A percentile compares a stretch with the other conserved stretches of the same genome.
Conservation (phyloP, 1,284 basidiomycete species). For the Mycena citricolor region DNA sequence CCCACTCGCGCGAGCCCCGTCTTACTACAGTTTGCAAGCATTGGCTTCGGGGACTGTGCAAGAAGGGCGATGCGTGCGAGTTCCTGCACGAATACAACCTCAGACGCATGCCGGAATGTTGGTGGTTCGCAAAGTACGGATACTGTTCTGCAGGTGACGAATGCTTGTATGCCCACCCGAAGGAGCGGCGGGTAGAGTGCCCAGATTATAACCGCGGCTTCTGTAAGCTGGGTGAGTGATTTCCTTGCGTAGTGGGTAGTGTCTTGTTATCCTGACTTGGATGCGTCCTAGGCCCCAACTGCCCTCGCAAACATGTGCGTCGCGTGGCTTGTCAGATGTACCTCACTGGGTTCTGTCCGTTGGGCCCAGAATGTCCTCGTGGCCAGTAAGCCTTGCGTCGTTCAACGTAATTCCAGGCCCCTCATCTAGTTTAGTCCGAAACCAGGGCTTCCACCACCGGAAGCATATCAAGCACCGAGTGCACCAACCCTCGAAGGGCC, state of each 20-base stretch:
- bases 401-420: constrained; percentile 22
- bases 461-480: constrained; percentile 78
- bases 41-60: constrained; percentile 97
- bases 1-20: constrained; percentile 83
- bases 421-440: constrained; percentile 59
- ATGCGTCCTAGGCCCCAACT: constrained; percentile 68
- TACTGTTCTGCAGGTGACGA: constrained; percentile 98
- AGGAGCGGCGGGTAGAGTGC: constrained; percentile 90
- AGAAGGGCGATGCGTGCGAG: constrained; percentile 98
- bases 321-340: constrained; percentile 90
- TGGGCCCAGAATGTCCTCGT: constrained; percentile 85
- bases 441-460: constrained; percentile 66
- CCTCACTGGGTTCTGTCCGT: constrained; percentile 93
- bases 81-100: constrained; percentile 99
- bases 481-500: constrained; percentile 82
- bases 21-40: constrained; percentile 98
- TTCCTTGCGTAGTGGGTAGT: no score
- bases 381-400: constrained; percentile 77
- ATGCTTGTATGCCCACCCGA: constrained; percentile 98
- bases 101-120: constrained; percentile 98
- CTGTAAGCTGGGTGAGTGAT: constrained; percentile 78
- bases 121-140: constrained; percentile 98
- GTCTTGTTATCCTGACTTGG: constrained; percentile 10
- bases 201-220: constrained; percentile 96
- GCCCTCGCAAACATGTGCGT: constrained; percentile 91